Base-by-base conservation (phyloP, 1,284 basidiomycete species). In the Phylloboletellus chloephorus region DNA sequence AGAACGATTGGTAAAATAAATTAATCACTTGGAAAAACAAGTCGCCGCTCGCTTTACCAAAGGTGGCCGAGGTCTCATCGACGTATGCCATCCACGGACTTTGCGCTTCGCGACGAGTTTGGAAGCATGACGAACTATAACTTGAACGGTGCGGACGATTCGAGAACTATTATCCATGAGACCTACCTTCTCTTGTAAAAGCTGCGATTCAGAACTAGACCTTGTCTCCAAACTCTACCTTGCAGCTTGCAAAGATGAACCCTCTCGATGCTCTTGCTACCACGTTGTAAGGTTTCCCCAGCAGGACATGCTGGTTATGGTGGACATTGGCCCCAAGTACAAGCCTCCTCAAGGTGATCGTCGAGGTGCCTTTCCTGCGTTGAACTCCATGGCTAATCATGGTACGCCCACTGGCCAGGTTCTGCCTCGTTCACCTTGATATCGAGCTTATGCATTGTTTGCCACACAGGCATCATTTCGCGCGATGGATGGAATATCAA, bases 361-460 rank as follows among this genome's bases (percentile, higher is more conserved):
- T 52, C 68, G 85, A 13, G 74, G 71, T 50, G 71, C 74, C 9
- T 88, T 84, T 50, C 84, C 84, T 7, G 78, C 71, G 2, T 61
- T 87, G 48, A 88, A 88, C 49, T 77, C 81, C 0, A 66, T 87
- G 72, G 79, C 82, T 1, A 84, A 84, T 55, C 82, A 84, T 48
- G 82, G 82, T 81, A 47, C 30, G 70, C 55, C 15, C 15, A 12
- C 11, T 9, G 40, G 13, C 20, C 10, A 26, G 28, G 9, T 12
- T 13, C 24, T 5, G 17, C 33, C 29, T 22, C 19, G 12, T n/a
- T 2, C 15, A 24, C 19, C 22, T 22, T n/a, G 3, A 1, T 4
- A 21, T 20, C 7, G 6, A 29, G 6, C 23, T n/a, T 13, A n/a
- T n/a, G 6, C 30, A 22, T 26, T 17, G 8, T 37, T n/a, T 12